Base-by-base conservation (phyloP, 1,284 basidiomycete genomes). In the Fomitiporia mediterranea region DNA sequence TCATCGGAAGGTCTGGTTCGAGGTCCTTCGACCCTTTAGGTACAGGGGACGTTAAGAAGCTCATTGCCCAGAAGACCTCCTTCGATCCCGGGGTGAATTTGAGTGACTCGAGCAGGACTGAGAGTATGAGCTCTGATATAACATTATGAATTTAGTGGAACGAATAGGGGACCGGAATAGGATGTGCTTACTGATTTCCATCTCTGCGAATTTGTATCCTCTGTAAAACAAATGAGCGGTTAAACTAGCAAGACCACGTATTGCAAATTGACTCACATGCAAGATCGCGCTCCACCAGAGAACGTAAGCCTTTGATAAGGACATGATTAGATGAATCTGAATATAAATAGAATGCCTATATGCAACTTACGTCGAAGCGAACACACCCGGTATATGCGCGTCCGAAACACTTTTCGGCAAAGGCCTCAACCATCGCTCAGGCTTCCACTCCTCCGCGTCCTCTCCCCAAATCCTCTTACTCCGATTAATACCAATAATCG, bases 401-500 rank as follows among this genome's bases (percentile, higher is more conserved):
- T 49, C 55, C 0, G 37, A 39, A 9, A 55, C 61, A 8, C 47
- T 57, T 28, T 35, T 27, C 28, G 56, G 58, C 11, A 56, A 42
- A 19, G 56, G 27, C 19, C 42, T 35, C 4, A 64, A 42, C 64
- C 64, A 66, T 4, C 64, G 51, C 53, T 64, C 62, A 5, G 64
- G 64, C 27, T 53, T 53, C 62, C 62, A 66, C 39, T 64, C 59
- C 1, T 54, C 46, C 11, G 64, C 56, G 32, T 62, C 61, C n/a
- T 46, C 30, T 15, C 62, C 63, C 63, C 63, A 63, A 32, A 58
- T 61, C 13, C 25, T 51, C 25, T 60, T 58, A 28, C 49, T 53
- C 6, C 64, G 44, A 37, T 65, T 65, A 2, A 59, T 57, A 23
- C 53, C 56, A 9, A 54, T 30, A 23, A 67, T 57, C 17, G 56